These are phyloP conservation scores for Salix caprea DNA, from an alignment of 345 rosid species.

Conservation along the genomic window DNA sequence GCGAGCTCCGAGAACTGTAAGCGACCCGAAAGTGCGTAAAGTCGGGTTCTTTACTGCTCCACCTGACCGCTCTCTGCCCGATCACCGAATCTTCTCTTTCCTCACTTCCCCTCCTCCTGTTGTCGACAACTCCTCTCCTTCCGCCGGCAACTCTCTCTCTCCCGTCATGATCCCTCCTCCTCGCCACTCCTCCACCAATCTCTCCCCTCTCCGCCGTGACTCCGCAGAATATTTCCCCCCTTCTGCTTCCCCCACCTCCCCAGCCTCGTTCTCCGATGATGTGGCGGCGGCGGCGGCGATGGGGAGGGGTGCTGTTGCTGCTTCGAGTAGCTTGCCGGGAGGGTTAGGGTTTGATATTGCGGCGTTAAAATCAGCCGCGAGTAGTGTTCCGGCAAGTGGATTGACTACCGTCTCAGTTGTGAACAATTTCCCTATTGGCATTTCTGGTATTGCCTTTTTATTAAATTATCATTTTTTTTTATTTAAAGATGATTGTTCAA, in stretches of 20 bases:
- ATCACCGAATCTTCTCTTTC: constrained; percentile 34
- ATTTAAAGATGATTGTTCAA: not conserved
- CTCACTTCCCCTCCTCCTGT: constrained; percentile 26
- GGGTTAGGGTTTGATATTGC: constrained; percentile 37
- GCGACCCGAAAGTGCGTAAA: constrained; percentile 82
- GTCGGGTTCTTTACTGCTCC: constrained; percentile 76
- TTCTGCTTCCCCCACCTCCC: constrained; percentile 35
- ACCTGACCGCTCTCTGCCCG: constrained; percentile 38
- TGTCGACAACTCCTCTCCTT: constrained; percentile 44
- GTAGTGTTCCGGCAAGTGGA: constrained; percentile 68
- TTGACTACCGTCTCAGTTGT: constrained; percentile 67
- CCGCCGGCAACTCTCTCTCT: constrained; percentile 53
- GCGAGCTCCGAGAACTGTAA: constrained; percentile 62
- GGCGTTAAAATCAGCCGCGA: constrained; percentile 37
- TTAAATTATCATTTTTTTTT: not conserved
- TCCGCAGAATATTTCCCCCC: constrained; percentile 4
- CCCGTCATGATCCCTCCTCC: constrained; percentile 95
- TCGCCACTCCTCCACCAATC: constrained; percentile 50
- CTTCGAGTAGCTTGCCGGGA: constrained; percentile 21
- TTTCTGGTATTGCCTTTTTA: constrained; percentile 36
- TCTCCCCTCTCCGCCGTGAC: constrained; percentile 29
- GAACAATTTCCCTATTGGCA: constrained; percentile 50
- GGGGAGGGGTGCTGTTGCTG: constrained; percentile 26
- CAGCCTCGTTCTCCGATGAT: constrained; percentile 32
- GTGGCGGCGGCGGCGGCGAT: constrained; percentile 29